Percentiles rank a stretch among this genome's conserved stretches.
These are phyloP conservation scores for Zelopaecilomyces penicillatus DNA, from an alignment of 2,329 filamentous ascomycete genomes.

Conservation along the genomic window DNA sequence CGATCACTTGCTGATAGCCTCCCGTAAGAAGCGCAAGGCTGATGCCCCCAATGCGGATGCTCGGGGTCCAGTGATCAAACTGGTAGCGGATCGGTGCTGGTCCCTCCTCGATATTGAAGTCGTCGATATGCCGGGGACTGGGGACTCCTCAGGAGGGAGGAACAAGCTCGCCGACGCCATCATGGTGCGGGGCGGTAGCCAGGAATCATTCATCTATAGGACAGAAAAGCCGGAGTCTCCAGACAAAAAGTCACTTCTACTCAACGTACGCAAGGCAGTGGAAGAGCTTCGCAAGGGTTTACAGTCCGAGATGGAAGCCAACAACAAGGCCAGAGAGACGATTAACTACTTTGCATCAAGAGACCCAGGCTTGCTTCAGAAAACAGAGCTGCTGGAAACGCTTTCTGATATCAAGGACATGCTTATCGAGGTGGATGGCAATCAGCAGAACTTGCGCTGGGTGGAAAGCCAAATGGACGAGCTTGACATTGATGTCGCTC, in stretches of 20 bases:
- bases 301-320: conserved; percentile 79
- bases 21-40: conserved; percentile 82
- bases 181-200: conserved; percentile 76
- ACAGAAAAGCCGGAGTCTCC: conserved; percentile 72
- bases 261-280: conserved; percentile 85
- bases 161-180: conserved; percentile 75
- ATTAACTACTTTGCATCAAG: conserved; percentile 79
- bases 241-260: conserved; percentile 73
- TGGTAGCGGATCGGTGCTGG: conserved; percentile 93
- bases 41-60: conserved; percentile 50
- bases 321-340: conserved; percentile 73
- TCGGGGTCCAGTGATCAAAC: conserved; percentile 56
- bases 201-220: conserved; percentile 89
- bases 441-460: conserved; percentile 92
- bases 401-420: conserved; percentile 75
- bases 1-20: conserved; percentile 86
- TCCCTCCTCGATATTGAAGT: conserved; percentile 87
- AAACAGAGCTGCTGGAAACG: conserved; percentile 71
- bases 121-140: conserved; percentile 70
- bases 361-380: conserved; percentile 67
- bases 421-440: conserved; percentile 91
- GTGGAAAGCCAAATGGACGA: conserved; percentile 93
- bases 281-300: conserved; percentile 83
- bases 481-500: conserved; percentile 88
- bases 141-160: conserved; percentile 42